Conservation (phyloP, 2,329 filamentous ascomycete species). For the Macroventuria anomochaeta region DNA sequence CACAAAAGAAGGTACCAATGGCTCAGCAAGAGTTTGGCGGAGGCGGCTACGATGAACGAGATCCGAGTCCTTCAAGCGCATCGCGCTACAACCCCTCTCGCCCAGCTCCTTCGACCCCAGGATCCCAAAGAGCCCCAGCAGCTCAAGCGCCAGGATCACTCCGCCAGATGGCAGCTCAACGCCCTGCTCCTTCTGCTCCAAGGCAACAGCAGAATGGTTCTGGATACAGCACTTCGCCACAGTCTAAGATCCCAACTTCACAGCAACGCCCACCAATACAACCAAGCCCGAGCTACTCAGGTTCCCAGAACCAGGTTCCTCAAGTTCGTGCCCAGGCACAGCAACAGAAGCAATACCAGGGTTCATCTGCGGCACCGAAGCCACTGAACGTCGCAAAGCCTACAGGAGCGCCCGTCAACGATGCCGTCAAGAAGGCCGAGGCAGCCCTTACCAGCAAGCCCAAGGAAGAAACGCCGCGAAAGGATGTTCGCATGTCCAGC, state of each 20-base stretch:
- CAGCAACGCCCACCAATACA: slow-evolving; percentile 53
- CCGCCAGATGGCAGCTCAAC: slow-evolving; percentile 70
- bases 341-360: slow-evolving; percentile 46
- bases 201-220: slow-evolving; percentile 44
- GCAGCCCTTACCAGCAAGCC: slow-evolving; percentile 72
- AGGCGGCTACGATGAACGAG: slow-evolving; percentile 56
- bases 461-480: slow-evolving; percentile 80
- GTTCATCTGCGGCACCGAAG: slow-evolving; percentile 59
- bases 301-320: slow-evolving; percentile 49
- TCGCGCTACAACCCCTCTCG: slow-evolving; percentile 83
- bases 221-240: slow-evolving; percentile 36
- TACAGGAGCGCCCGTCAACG: slow-evolving; percentile 59
- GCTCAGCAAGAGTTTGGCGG: slow-evolving; percentile 91
- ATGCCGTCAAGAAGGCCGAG: slow-evolving; percentile 87
- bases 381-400: slow-evolving; percentile 61
- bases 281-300: slow-evolving; percentile 50
- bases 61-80: slow-evolving; percentile 55
- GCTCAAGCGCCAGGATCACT: slow-evolving; percentile 58
- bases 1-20: slow-evolving; percentile 77
- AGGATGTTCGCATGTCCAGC: slow-evolving; percentile 97
- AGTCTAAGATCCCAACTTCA: slow-evolving; percentile 34
- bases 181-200: slow-evolving; percentile 80
- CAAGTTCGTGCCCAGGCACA: slow-evolving; percentile 52
- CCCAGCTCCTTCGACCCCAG: slow-evolving; percentile 80
- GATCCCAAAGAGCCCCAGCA: slow-evolving; percentile 52